Evolutionary conservation across 2,329 filamentous ascomycete genomes (phyloP), one percentile per base, ranked within the genome.

Genomic region (Microsporum audouinii): DNA sequence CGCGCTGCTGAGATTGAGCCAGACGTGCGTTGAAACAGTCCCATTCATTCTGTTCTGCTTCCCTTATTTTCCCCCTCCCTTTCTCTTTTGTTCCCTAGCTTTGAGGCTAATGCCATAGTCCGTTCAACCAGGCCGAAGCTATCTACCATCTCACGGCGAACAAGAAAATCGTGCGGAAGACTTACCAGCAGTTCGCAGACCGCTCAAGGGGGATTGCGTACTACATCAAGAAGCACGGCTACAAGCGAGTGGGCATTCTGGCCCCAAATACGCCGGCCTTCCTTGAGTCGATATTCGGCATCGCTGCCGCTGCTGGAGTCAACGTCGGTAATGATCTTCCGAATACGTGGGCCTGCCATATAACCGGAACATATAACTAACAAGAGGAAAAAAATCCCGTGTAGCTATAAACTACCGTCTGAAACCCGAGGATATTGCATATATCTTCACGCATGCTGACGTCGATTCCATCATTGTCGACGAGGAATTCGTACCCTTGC

Each of bases 191-290:
- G 69, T 85, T 91, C 62, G 88, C 94, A 14, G 89, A 96, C 70
- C 88, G 94, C 49, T 89, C 91, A 2, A 79, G 89, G 47, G 94
- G 92, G 0, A 78, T 99, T 17, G 91, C 91, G 12, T 97, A 95
- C 75, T 97, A 88, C 72, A 72, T 99, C 61, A 82, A 83, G 67
- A 89, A 88, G 72, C 84, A 88, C 70, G 81, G 82, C 3, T 85
- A 84, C 69, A 87, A 84, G 68, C 82, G 88, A 63, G 88, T 97
- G 4, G 94, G 94, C 5, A 86, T 99, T 56, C 79, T 99, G 8
- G 86, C 85, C 6, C 89, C 94, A 2, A 99, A 99, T 72, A 99
- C 94, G 0, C 94, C 94, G 0, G 91, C 91, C 0, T 97, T 97
- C 68, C 79, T 99, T 33, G 92, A 97, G 75, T 83, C 85, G 5